phyloP scores from a whole-genome alignment of 2,329 filamentous ascomycete species.

The Epichloe uncinata region DNA sequence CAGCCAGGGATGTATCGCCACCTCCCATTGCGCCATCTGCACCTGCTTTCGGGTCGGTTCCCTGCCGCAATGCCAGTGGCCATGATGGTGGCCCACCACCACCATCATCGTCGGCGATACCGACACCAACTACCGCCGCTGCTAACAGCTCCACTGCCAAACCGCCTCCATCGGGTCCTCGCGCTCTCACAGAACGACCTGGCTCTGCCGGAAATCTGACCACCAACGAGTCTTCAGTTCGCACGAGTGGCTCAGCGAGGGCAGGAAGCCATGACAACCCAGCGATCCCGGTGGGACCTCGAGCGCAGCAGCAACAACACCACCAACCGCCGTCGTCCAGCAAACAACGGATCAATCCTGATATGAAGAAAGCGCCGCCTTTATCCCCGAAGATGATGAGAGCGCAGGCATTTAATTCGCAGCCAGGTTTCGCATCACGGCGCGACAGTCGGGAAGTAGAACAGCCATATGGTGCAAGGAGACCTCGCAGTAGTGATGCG shows the following conservation, averaged over 20 bases:
- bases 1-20: conserved; percentile 39
- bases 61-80: conserved; percentile 27
- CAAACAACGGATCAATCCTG: conserved; percentile 47
- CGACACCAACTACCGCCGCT: not conserved
- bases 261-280: conserved; percentile 27
- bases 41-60: conserved; percentile 43
- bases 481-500: conserved; percentile 40
- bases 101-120: not conserved
- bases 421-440: conserved; percentile 26
- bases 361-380: conserved; percentile 33
- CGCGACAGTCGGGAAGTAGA: conserved; percentile 21
- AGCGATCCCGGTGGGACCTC: conserved; percentile 39
- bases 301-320: conserved; percentile 28
- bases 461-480: conserved; percentile 26
- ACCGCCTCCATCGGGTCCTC: conserved; percentile 38
- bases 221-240: conserved; percentile 12
- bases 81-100: conserved; percentile 16
- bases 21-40: conserved; percentile 44
- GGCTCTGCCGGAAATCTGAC: conserved; percentile 25
- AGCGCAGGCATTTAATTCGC: conserved; percentile 33
- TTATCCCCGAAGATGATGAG: conserved; percentile 39
- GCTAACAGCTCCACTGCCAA: conserved; percentile 17
- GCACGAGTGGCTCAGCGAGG: conserved; percentile 31
- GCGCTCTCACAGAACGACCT: conserved; percentile 38
- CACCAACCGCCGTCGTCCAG: conserved; percentile 38